Conservation (phyloP, 371 early-diverging fungal species). For the Rhizopus delemar region DNA sequence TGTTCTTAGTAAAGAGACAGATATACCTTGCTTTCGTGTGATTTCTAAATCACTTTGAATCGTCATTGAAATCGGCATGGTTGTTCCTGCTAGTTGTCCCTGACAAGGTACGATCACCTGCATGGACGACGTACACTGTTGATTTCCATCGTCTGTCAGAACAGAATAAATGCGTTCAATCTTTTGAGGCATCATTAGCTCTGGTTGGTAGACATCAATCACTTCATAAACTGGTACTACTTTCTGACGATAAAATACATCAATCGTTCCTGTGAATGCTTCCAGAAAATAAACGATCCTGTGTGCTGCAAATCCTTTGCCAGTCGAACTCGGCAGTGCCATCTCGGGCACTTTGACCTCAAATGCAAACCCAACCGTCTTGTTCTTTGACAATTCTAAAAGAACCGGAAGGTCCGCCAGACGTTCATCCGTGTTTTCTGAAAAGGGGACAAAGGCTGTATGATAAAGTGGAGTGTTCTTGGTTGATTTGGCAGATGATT, state of each 20-base stretch:
- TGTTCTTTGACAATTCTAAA: slow-evolving; percentile 22
- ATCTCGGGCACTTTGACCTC: slow-evolving; percentile 21
- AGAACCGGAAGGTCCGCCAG: slow-evolving; percentile 10
- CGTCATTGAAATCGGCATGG: slow-evolving; percentile 22
- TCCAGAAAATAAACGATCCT: slow-evolving; percentile 25
- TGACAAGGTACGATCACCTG: slow-evolving; percentile 25
- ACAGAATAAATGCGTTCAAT: slow-evolving; percentile 18
- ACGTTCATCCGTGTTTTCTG: neutral
- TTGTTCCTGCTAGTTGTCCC: slow-evolving; percentile 20
- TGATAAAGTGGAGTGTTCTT: slow-evolving; percentile 9
- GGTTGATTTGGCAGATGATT: slow-evolving; percentile 3
- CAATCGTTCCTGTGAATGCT: slow-evolving; percentile 16
- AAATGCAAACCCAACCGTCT: slow-evolving; percentile 19
- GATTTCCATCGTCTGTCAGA: neutral
- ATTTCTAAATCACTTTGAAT: slow-evolving; percentile 24
- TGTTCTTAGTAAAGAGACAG: slow-evolving; percentile 18
- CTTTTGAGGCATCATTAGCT: slow-evolving; percentile 18
- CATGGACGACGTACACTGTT: slow-evolving; percentile 13
- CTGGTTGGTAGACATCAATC: slow-evolving; percentile 16
- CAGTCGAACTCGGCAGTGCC: slow-evolving; percentile 23
- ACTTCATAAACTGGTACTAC: slow-evolving; percentile 20
- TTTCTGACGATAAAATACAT: slow-evolving; percentile 14
- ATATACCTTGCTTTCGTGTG: slow-evolving; percentile 22
- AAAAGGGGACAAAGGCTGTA: slow-evolving; percentile 1
- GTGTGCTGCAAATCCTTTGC: slow-evolving; percentile 1